Evolutionary conservation across 2,329 filamentous ascomycete species (phyloP).

Genomic region (Stachybotrys elegans): DNA sequence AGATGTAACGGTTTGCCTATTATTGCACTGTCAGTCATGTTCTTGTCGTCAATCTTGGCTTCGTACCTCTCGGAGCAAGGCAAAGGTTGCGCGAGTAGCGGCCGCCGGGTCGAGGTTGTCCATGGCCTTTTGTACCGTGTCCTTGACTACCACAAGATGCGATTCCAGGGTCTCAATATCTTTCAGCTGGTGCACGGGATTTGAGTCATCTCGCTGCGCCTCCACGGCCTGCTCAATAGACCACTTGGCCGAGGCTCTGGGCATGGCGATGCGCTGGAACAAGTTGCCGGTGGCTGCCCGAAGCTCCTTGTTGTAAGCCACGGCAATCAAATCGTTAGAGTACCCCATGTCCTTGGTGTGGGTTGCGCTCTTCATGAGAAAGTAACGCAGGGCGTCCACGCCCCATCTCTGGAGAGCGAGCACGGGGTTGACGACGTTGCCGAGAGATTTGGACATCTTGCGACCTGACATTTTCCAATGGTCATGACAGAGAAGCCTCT

Average conservation of each 20-base stretch:
- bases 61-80: slow-evolving; percentile 53
- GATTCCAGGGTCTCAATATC: slow-evolving; percentile 20
- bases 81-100: slow-evolving; percentile 62
- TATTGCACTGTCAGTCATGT: no score
- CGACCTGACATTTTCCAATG: slow-evolving; percentile 90
- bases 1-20: slow-evolving; percentile 46
- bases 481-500: slow-evolving; percentile 78
- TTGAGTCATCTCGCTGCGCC: slow-evolving; percentile 17
- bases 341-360: slow-evolving; percentile 78
- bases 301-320: slow-evolving; percentile 74
- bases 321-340: slow-evolving; percentile 69
- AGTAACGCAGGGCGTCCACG: slow-evolving; percentile 83
- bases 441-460: slow-evolving; percentile 96
- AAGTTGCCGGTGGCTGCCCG: slow-evolving; percentile 78
- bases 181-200: not conserved
- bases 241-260: slow-evolving; percentile 53
- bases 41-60: no score
- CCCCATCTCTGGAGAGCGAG: slow-evolving; percentile 87
- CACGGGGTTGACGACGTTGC: slow-evolving; percentile 93
- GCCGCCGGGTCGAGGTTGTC: slow-evolving; percentile 55
- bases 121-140: slow-evolving; percentile 50
- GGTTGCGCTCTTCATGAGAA: slow-evolving; percentile 75
- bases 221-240: slow-evolving; percentile 55
- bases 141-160: slow-evolving; percentile 13
- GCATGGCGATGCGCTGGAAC: slow-evolving; percentile 61